A percentile compares a stretch with the other conserved stretches of the same genome.
Conservation (phyloP, 306 rosid species). For the Glycine soja region DNA sequence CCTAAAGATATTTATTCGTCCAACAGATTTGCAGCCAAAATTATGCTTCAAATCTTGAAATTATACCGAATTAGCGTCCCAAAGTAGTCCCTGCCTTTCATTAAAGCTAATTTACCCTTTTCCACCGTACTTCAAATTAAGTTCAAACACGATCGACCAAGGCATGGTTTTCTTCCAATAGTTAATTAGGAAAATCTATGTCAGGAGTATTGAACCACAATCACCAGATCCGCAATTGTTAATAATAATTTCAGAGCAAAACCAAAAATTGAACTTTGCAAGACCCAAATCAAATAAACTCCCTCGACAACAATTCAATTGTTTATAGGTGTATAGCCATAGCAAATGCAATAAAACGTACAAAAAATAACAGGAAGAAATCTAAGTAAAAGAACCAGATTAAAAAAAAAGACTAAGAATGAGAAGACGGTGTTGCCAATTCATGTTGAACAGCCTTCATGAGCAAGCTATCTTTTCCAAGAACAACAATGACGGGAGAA, state of each 20-base stretch:
- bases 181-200: not conserved
- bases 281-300: not conserved
- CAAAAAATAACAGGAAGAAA: too few species aligned
- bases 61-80: too few species aligned
- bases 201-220: not conserved
- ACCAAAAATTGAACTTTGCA: not conserved
- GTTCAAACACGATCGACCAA: not conserved
- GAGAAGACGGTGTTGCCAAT: not conserved
- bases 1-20: not conserved
- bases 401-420: not conserved
- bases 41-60: not conserved
- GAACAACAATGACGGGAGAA: constrained; percentile 62
- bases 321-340: too few species aligned
- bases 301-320: not conserved
- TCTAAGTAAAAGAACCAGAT: not conserved
- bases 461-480: constrained; percentile 63
- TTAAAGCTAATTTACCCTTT: not conserved
- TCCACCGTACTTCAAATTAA: not conserved
- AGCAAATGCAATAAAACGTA: too few species aligned
- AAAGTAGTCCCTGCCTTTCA: too few species aligned
- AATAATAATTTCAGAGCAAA: not conserved
- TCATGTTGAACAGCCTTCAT: constrained; percentile 67
- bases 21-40: not conserved
- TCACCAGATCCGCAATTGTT: not conserved
- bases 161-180: not conserved